Conservation (phyloP, 108 stramenopile genomes). For the Mediolabrus comicus region DNA sequence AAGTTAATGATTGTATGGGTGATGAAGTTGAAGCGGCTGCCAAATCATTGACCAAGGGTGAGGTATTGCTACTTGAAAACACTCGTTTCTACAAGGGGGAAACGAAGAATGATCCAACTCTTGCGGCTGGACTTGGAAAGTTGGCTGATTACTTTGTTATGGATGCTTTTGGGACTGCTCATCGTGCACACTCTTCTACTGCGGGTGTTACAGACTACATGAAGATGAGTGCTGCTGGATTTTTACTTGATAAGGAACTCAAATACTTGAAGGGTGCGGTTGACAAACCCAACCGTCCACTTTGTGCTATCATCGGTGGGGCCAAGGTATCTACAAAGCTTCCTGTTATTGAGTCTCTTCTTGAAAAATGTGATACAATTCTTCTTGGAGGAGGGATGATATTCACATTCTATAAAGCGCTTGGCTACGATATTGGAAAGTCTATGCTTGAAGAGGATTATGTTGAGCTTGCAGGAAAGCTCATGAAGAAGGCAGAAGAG, state of each 20-base stretch:
- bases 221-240: conserved; percentile 82
- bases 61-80: conserved; percentile 94
- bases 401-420: conserved; percentile 98
- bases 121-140: conserved; percentile 82
- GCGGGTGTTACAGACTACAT: conserved; percentile 89
- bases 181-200: conserved; percentile 97
- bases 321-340: conserved; percentile 99
- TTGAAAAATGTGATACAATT: conserved; percentile 95
- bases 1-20: conserved; percentile 89
- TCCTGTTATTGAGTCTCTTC: conserved; percentile 94
- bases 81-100: conserved; percentile 94
- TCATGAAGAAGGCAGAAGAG: conserved; percentile 94
- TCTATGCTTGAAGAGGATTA: conserved; percentile 92
- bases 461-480: conserved; percentile 81
- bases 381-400: conserved; percentile 98
- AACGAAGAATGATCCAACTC: conserved; percentile 82
- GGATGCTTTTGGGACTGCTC: conserved; percentile 99
- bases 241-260: conserved; percentile 93
- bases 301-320: conserved; percentile 98
- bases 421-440: conserved; percentile 88
- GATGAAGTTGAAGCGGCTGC: conserved; percentile 87
- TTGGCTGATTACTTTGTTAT: conserved; percentile 95
- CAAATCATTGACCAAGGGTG: conserved; percentile 61
- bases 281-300: conserved; percentile 91
- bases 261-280: conserved; percentile 97